phyloP scores from a whole-genome alignment of 2,329 filamentous ascomycete species.

The Truncatella angustata region DNA sequence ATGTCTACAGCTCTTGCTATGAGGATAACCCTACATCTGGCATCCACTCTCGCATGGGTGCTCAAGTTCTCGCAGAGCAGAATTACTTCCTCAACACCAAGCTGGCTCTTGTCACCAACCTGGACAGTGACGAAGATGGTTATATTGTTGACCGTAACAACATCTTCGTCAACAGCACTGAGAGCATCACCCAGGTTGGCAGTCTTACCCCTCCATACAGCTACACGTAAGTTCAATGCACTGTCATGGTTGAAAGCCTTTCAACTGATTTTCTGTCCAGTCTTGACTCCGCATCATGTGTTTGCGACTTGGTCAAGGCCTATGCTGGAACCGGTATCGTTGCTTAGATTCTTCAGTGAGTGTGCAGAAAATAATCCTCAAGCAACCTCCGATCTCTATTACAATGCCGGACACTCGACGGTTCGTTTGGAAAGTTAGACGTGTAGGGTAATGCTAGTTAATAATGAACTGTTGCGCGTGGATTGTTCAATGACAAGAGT shows the following conservation, averaged over 20 bases:
- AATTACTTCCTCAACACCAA: background rate
- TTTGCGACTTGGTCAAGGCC: slow-evolving; percentile 18
- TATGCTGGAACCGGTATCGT: slow-evolving; percentile 6
- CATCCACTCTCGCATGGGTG: background rate
- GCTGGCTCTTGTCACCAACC: background rate
- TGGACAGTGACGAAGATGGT: background rate
- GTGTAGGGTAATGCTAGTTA: too few species aligned
- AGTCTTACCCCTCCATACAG: slow-evolving; percentile 33
- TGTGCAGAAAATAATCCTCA: too few species aligned
- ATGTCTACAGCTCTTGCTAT: slow-evolving; percentile 25
- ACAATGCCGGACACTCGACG: too few species aligned
- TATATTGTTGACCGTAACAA: slow-evolving; percentile 33
- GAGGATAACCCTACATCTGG: background rate
- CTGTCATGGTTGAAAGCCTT: too few species aligned
- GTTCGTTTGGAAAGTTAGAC: too few species aligned
- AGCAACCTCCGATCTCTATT: too few species aligned
- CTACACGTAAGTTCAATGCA: slow-evolving; percentile 36
- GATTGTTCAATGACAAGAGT: too few species aligned
- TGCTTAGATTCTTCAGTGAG: too few species aligned
- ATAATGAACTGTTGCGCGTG: too few species aligned
- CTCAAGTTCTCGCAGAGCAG: background rate
- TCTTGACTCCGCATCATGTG: slow-evolving; percentile 18
- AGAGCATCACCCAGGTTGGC: slow-evolving; percentile 31
- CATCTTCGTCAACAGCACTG: slow-evolving; percentile 37
- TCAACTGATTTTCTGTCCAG: slow-evolving; percentile 7